These are phyloP conservation scores for Trichocladium uniseriatum DNA, from an alignment of 495 filamentous ascomycete species.

Conservation along the genomic window DNA sequence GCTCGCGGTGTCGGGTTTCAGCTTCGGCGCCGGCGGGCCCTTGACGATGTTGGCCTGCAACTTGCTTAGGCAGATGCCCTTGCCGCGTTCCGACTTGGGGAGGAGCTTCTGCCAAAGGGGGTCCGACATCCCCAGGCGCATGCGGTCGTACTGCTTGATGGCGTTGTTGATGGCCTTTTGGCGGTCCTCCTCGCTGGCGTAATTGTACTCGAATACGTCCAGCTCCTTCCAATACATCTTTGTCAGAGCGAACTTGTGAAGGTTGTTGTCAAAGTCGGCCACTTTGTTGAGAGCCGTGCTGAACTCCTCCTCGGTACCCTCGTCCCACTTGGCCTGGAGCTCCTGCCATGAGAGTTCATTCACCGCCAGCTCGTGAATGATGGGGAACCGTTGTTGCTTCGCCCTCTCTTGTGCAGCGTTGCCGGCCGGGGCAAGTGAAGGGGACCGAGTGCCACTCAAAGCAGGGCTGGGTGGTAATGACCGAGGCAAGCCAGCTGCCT, in stretches of 20 bases:
- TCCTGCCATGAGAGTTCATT: slow-evolving; percentile 49
- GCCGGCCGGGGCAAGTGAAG: slow-evolving; percentile 43
- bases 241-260: slow-evolving; percentile 56
- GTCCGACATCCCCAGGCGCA: slow-evolving; percentile 62
- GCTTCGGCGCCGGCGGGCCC: slow-evolving; percentile 50
- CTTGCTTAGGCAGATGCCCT: slow-evolving; percentile 70
- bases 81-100: slow-evolving; percentile 63
- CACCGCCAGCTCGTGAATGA: slow-evolving; percentile 65
- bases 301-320: slow-evolving; percentile 47
- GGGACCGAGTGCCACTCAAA: slow-evolving; percentile 41
- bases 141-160: slow-evolving; percentile 69
- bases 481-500: slow-evolving; percentile 39
- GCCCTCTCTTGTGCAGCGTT: slow-evolving; percentile 44
- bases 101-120: slow-evolving; percentile 74
- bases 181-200: slow-evolving; percentile 56
- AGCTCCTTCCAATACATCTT: slow-evolving; percentile 73
- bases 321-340: slow-evolving; percentile 46
- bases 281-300: slow-evolving; percentile 48
- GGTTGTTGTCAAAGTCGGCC: slow-evolving; percentile 44
- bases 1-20: slow-evolving; percentile 46
- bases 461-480: slow-evolving; percentile 59
- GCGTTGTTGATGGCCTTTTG: slow-evolving; percentile 75
- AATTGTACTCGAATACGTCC: slow-evolving; percentile 70
- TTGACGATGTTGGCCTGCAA: slow-evolving; percentile 54
- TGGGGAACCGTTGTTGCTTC: slow-evolving; percentile 48